phyloP scores from a whole-genome alignment of 495 filamentous ascomycete genomes.

The Talaromyces thailandensis region DNA sequence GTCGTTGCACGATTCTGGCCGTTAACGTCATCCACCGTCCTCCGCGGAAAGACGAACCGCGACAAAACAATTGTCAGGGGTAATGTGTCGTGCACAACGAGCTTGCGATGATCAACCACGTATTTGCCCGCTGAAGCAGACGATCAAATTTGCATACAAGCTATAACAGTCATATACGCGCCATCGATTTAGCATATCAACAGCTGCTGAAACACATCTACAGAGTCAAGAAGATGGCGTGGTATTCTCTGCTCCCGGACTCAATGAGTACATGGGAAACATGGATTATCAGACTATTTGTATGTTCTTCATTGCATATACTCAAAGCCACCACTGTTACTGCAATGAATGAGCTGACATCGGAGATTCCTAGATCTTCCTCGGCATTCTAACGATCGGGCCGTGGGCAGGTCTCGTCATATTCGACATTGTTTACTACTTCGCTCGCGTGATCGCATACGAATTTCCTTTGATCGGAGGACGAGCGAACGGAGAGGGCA shows the following conservation, averaged over 20 bases:
- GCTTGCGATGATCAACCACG: background rate
- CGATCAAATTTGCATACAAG: background rate
- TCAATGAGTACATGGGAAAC: conserved; percentile 48
- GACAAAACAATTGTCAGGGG: background rate
- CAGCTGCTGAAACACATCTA: background rate
- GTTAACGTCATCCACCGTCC: background rate
- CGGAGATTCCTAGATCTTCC: conserved; percentile 41
- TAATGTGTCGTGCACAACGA: background rate
- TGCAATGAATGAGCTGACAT: background rate
- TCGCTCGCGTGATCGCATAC: conserved; percentile 49
- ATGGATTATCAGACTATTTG: conserved; percentile 57
- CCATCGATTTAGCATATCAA: background rate
- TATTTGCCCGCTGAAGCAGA: background rate
- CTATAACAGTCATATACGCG: background rate
- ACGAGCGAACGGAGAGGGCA: conserved; percentile 49
- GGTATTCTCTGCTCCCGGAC: conserved; percentile 56
- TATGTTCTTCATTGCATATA: conserved; percentile 22
- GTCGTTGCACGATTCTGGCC: background rate
- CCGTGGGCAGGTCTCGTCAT: conserved; percentile 58
- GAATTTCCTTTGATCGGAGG: conserved; percentile 56
- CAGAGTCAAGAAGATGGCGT: conserved; percentile 38
- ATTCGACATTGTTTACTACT: conserved; percentile 60
- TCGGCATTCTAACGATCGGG: conserved; percentile 53
- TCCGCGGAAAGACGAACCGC: background rate
- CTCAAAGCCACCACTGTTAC: background rate